Percentiles rank a stretch among this genome's conserved stretches.
These are phyloP conservation scores for Prunus mongolica DNA, from an alignment of 306 rosid species.

Conservation along the genomic window DNA sequence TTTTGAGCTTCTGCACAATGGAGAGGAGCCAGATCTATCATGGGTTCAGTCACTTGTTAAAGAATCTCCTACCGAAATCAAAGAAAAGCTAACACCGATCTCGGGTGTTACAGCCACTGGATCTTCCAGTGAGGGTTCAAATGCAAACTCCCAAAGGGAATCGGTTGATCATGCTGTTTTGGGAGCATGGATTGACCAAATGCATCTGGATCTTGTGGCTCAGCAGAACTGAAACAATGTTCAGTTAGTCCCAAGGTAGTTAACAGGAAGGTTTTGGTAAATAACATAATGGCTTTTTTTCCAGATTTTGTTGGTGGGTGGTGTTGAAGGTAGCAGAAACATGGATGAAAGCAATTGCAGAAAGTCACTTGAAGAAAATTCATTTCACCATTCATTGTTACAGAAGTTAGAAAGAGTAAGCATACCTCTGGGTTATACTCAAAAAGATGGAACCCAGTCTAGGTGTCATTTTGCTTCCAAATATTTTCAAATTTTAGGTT, in stretches of 20 bases:
- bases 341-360: constrained; percentile 18
- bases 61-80: constrained; percentile 79
- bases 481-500: constrained; percentile 48
- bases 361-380: constrained; percentile 28
- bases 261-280: constrained; percentile 37
- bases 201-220: constrained; percentile 71
- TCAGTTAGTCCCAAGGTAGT: constrained; percentile 37
- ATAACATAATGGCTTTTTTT: constrained; percentile 33
- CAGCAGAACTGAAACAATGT: constrained; percentile 49
- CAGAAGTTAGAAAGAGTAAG: constrained; percentile 29
- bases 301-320: constrained; percentile 38
- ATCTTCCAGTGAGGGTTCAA: constrained; percentile 43
- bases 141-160: constrained; percentile 44
- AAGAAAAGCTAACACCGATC: constrained; percentile 45
- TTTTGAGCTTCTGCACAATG: constrained; percentile 79
- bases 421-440: constrained; percentile 33
- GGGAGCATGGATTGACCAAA: constrained; percentile 62
- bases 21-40: constrained; percentile 91
- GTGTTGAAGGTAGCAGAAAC: constrained; percentile 19
- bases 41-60: constrained; percentile 97
- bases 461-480: constrained; percentile 39
- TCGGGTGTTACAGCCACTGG: constrained; percentile 36
- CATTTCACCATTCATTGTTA: constrained; percentile 34
- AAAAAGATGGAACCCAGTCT: constrained; percentile 23
- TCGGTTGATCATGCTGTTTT: constrained; percentile 51